A percentile compares a stretch with the other conserved stretches of the same genome.
phyloP scores from a whole-genome alignment of 345 rosid genomes.

The Eutrema yunnanense region DNA sequence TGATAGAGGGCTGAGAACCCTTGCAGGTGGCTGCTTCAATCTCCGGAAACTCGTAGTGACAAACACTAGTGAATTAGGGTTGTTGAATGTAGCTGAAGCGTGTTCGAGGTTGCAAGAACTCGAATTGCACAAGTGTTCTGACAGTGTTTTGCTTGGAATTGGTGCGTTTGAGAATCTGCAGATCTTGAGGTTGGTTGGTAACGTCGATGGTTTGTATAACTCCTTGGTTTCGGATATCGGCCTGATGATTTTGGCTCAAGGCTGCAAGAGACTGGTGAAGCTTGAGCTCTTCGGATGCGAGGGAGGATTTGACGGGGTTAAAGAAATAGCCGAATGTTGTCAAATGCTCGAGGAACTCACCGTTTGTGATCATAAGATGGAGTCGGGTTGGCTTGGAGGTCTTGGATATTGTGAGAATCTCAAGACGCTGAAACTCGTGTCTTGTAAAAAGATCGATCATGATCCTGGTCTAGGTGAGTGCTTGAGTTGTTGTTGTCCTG shows the following conservation, averaged over 20 bases:
- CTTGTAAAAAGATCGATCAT: conserved; percentile 68
- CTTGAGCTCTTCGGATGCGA: conserved; percentile 83
- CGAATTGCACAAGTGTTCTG: conserved; percentile 72
- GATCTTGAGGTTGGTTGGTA: conserved; percentile 64
- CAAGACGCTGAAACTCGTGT: conserved; percentile 69
- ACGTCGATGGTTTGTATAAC: conserved; percentile 54
- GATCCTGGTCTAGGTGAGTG: conserved; percentile 52
- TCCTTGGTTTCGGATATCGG: conserved; percentile 84
- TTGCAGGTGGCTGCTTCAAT: conserved; percentile 62
- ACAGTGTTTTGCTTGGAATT: conserved; percentile 63
- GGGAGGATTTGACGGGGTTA: conserved; percentile 92
- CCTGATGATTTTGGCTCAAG: conserved; percentile 83
- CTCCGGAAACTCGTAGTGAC: conserved; percentile 58
- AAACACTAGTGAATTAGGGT: conserved; percentile 66
- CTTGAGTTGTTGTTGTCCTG: conserved; percentile 49
- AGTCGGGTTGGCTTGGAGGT: conserved; percentile 84
- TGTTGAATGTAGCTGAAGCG: conserved; percentile 55
- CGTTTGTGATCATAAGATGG: conserved; percentile 83
- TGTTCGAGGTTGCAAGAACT: conserved; percentile 74
- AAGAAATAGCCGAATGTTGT: conserved; percentile 90
- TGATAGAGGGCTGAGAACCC: conserved; percentile 50
- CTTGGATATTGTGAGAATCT: conserved; percentile 77
- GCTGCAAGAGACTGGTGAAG: conserved; percentile 84
- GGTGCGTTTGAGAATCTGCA: conserved; percentile 84
- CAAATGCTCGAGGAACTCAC: conserved; percentile 92